Base-by-base conservation (phyloP, 2,329 filamentous ascomycete species). In the Magnaporthiopsis poae region DNA sequence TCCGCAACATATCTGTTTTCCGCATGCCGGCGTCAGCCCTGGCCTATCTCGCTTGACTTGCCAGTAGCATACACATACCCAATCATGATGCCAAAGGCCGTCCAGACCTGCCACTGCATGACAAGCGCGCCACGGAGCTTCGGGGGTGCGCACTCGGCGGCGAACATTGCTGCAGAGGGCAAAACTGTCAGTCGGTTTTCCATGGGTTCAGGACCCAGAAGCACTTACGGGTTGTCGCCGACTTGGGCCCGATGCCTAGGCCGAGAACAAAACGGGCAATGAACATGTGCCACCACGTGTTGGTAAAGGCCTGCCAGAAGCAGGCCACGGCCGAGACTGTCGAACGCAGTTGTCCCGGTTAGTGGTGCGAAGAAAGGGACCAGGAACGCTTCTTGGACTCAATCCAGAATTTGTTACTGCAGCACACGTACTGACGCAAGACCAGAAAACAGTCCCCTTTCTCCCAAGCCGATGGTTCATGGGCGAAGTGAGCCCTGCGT, bases 401-500 rank as follows among this genome's bases (percentile, higher is more conserved):
- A 36, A 11, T 15, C 1, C 3, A 33, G 2, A 13, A 62, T 8
- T 21, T 33, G 33, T 33, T 33, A 15, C 15, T 9, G n/a, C 5
- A 27, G 36, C 15, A 15, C 13, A 65, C 63, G 2, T 29, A 65
- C 63, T 81, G 36, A 84, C 76, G 70, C 88, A 90, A 8, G 87
- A 85, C 52, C 90, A 78, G 73, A 90, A 90, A 63, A 91, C 87
- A 1, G 88, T 90, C 15, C 90, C 89, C 2, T 88, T 82, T 63
- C 89, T 85, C 15, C 90, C 90, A 69, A 91, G 88, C 68, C 73
- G 79, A 66, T 86, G 84, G 76, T 92, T 92, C 75, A 91, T 82
- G 0, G 90, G 89, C 56, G 88, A 86, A 0, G 88, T 91, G 8
- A 65, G 25, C 89, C 46, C 46, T 56, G 5, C 0, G 9, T 5